Evolutionary conservation across 1,139 yeast species (phyloP), one percentile per base, ranked within the genome.

Genomic region (Pneumocystis carinii): DNA sequence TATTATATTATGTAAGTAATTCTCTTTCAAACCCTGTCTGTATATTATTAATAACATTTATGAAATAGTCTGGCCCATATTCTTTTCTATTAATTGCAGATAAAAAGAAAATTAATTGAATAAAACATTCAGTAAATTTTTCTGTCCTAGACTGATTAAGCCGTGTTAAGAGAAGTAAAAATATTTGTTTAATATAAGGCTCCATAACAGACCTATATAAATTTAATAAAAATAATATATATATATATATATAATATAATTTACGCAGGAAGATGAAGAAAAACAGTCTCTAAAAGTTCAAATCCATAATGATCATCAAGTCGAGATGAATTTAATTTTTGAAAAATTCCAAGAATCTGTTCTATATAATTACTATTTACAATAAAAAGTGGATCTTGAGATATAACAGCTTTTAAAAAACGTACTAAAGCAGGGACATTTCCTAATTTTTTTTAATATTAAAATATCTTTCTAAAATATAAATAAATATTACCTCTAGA

Each of bases 321-420:
- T 70, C 86, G 87, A 0, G 97, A 88, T 0, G 97, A 84, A 63
- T 92, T 83, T 67, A 94, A 78, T 72, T 90, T 90, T 76, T 94
- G 98, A 78, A 89, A 94, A n/a, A 94, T 95, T 60, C 99, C 99
- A 62, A 94, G 77, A 55, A 94, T 81, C 3, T 97, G 96, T 42
- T 86, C 81, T 38, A 78, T 71, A 59, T 76, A 78, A 24, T 70
- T 69, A 27, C 68, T 68, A 57, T 71, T 70, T 10, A 73, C 70
- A 36, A 68, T 65, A 62, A 77, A 76, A 7, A 77, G 73, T 1
- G 85, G 80, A 64, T 89, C 90, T 62, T 81, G 84, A 59, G 77
- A 77, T 58, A 92, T 77, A 39, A 92, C 84, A 3, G 90, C 84
- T 64, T 84, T 81, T 63, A 94, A 76, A 63, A 92, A 78, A 68